phyloP scores from a whole-genome alignment of 2,329 filamentous ascomycete species.

The Graphilbum ipis-grandicollis region DNA sequence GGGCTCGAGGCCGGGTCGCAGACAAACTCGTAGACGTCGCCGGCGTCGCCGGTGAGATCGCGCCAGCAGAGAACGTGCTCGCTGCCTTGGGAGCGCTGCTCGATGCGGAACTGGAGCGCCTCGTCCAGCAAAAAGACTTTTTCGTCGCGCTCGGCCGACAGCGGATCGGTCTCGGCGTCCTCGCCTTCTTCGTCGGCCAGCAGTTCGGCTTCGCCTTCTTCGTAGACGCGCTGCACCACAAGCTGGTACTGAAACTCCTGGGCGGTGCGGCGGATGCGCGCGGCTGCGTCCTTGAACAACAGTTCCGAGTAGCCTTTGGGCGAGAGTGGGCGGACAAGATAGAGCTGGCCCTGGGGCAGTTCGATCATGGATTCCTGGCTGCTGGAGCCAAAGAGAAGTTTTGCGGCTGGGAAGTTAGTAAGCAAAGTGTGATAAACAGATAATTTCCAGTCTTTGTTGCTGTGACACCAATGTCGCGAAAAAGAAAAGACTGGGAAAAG shows the following conservation, averaged over 20 bases:
- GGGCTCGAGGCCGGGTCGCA: conserved; percentile 41
- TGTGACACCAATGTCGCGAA: background rate
- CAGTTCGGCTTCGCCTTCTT: conserved; percentile 89
- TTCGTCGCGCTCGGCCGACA: conserved; percentile 76
- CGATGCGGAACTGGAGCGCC: conserved; percentile 69
- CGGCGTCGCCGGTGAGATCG: conserved; percentile 81
- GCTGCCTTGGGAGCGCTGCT: conserved; percentile 53
- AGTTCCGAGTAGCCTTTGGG: conserved; percentile 97
- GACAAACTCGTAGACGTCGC: conserved; percentile 95
- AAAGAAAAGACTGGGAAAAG: too few relatives aligned
- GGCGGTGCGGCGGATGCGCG: conserved; percentile 78
- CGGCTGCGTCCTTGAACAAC: conserved; percentile 93
- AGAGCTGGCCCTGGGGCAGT: conserved; percentile 88
- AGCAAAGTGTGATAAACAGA: background rate
- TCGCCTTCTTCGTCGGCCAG: conserved; percentile 79
- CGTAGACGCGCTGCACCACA: conserved; percentile 87
- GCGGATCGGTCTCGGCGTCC: conserved; percentile 58
- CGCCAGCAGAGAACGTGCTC: conserved; percentile 87
- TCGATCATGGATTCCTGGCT: conserved; percentile 90
- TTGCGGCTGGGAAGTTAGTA: conserved; percentile 46
- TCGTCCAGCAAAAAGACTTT: conserved; percentile 96
- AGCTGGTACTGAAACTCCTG: conserved; percentile 97
- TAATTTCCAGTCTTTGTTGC: background rate
- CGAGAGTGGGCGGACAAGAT: conserved; percentile 85
- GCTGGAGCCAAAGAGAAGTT: conserved; percentile 74